Evolutionary conservation across 1,284 basidiomycete genomes (phyloP).

Genomic region (Fistulinella cinereoalba): DNA sequence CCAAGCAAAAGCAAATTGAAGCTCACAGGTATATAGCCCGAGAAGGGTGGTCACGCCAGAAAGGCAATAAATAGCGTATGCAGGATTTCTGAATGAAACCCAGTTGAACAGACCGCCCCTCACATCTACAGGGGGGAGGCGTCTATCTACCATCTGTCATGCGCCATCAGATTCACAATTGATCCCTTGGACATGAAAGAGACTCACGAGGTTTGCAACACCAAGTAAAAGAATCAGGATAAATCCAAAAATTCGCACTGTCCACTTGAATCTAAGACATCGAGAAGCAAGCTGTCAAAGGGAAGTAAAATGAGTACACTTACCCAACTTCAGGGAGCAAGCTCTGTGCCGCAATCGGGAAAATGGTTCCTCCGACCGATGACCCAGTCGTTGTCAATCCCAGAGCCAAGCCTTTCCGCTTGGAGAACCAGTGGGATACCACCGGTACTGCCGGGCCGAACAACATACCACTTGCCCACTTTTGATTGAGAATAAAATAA

Average conservation of each 20-base stretch:
- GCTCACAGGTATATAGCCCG: slow-evolving; percentile 58
- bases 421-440: slow-evolving; percentile 49
- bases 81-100: slow-evolving; percentile 38
- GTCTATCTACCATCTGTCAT: slow-evolving; percentile 37
- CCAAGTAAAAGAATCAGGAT: slow-evolving; percentile 38
- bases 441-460: slow-evolving; percentile 45
- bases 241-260: slow-evolving; percentile 47
- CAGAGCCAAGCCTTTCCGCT: slow-evolving; percentile 39
- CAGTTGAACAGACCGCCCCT: slow-evolving; percentile 43
- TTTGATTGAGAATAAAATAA: background rate
- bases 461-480: slow-evolving; percentile 34
- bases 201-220: slow-evolving; percentile 36
- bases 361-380: slow-evolving; percentile 43
- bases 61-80: slow-evolving; percentile 40
- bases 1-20: background rate
- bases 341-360: slow-evolving; percentile 42
- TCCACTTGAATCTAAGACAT: slow-evolving; percentile 39
- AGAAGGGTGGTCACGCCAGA: slow-evolving; percentile 50
- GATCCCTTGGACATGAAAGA: too few species aligned
- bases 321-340: slow-evolving; percentile 40
- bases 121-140: slow-evolving; percentile 41
- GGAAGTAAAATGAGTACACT: background rate
- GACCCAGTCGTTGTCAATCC: slow-evolving; percentile 43
- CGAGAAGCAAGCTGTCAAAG: background rate
- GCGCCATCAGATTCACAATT: slow-evolving; percentile 24